Evolutionary conservation across 805 yeast genomes (phyloP).

Genomic region (Wickerhamiella hasegawae): DNA sequence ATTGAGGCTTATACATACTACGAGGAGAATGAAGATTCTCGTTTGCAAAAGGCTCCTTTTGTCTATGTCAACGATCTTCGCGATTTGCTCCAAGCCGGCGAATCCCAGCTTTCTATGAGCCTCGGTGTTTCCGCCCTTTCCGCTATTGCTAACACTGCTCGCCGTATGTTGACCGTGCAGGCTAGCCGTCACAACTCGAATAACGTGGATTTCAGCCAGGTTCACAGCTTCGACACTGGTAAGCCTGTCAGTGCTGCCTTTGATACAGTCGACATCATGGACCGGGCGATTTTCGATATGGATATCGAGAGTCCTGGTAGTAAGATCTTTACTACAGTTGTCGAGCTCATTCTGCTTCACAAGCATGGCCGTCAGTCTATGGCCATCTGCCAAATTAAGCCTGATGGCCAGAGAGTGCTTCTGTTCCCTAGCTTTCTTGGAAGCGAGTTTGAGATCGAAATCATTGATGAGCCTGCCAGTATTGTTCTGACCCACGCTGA

Average conservation of each 20-base stretch:
- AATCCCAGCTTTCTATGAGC: slow-evolving; percentile 3
- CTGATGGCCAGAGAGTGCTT: slow-evolving; percentile 4
- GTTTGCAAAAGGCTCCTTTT: slow-evolving; percentile 7
- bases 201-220: slow-evolving; percentile 6
- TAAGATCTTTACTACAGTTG: background rate
- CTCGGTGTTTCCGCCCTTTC: slow-evolving; percentile 6
- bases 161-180: slow-evolving; percentile 5
- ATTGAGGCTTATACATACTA: slow-evolving; percentile 5
- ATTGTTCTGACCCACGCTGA: background rate
- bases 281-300: slow-evolving; percentile 6
- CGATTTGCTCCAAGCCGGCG: slow-evolving; percentile 6
- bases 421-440: slow-evolving; percentile 6
- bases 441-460: background rate
- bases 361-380: slow-evolving; percentile 3
- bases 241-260: slow-evolving; percentile 7
- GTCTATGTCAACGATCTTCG: slow-evolving; percentile 4
- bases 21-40: background rate
- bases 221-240: slow-evolving; percentile 5
- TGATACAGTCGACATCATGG: slow-evolving; percentile 6
- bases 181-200: slow-evolving; percentile 2
- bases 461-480: background rate
- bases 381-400: slow-evolving; percentile 5
- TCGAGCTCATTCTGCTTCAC: slow-evolving; percentile 5
- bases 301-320: slow-evolving; percentile 1
- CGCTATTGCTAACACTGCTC: slow-evolving; percentile 2